Evolutionary conservation across 768 basidiomycete genomes (phyloP).

Genomic region (Pleurotus salmoneostramineus): DNA sequence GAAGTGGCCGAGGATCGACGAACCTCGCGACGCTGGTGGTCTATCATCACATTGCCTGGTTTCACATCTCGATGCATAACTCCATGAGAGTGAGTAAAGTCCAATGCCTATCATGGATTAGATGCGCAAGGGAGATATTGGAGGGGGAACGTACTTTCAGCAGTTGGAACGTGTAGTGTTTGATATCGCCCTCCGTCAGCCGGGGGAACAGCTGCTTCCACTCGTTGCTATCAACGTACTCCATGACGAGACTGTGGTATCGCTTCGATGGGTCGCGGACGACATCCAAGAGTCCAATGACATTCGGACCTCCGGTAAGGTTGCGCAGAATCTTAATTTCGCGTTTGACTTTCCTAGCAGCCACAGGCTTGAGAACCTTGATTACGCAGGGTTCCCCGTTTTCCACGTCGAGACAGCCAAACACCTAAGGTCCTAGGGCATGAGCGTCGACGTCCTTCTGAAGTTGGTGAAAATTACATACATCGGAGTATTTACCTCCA

Average conservation of each 20-base stretch:
- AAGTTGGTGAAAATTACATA: slow-evolving; percentile 17
- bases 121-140: not conserved
- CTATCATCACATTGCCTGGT: slow-evolving; percentile 67
- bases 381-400: slow-evolving; percentile 54
- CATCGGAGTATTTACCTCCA: slow-evolving; percentile 66
- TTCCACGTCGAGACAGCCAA: slow-evolving; percentile 55
- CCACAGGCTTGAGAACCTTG: slow-evolving; percentile 74
- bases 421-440: slow-evolving; percentile 33
- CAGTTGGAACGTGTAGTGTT: slow-evolving; percentile 65
- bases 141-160: slow-evolving; percentile 36
- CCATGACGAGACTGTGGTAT: slow-evolving; percentile 64
- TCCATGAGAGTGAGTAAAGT: slow-evolving; percentile 68
- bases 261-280: slow-evolving; percentile 61
- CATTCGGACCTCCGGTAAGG: slow-evolving; percentile 67
- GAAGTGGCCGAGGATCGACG: slow-evolving; percentile 11
- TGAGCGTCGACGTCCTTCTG: not conserved
- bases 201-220: slow-evolving; percentile 57
- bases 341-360: slow-evolving; percentile 67
- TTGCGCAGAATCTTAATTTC: slow-evolving; percentile 75
- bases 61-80: slow-evolving; percentile 61
- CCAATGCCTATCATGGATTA: slow-evolving; percentile 43
- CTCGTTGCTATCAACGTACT: slow-evolving; percentile 65
- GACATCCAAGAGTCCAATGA: slow-evolving; percentile 62
- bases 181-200: slow-evolving; percentile 62
- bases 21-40: slow-evolving; percentile 58